Base-by-base conservation (phyloP, 805 yeast genomes). In the Saccharomyces eubayanus region DNA sequence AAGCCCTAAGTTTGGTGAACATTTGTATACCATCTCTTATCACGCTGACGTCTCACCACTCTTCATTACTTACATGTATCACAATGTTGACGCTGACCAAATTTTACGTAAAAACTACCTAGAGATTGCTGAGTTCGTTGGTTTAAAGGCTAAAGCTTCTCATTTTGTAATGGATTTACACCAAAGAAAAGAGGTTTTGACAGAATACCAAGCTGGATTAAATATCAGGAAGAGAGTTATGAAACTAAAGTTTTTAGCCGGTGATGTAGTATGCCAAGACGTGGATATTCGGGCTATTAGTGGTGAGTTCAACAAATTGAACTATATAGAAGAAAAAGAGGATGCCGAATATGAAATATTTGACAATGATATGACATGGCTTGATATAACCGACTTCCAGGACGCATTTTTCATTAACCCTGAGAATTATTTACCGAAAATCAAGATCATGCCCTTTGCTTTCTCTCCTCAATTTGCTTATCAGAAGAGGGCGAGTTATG, bases 11-110 rank as follows among this genome's bases (percentile, higher is more conserved):
- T 86, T 91, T 62, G 87, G 95, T 0, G 78, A 80, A 50, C 87
- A 85, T 66, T 72, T 91, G 45, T 81, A 75, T 59, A 84, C 96
- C 1, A 85, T 89, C 56, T 88, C 91, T 63, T 92, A 89, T 65
- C 83, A 80, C 57, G 83, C 96, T 45, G 78, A 79, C 52, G 71
- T 92, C 48, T 76, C 81, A 28, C 91, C 96, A 1, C 72, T 94
- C 16, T 88, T 81, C 59, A 72, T 92, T 11, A 76, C 92, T 0
- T 96, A 91, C 67, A 75, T 83, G 24, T 85, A 86, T 62, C 75
- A 83, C 30, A 73, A 72, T 41, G 54, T 70, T 51, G 76, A 74
- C 43, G 68, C 77, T 3, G 55, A 57, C 14, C 58, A 58, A 29
- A 47, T 52, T 12, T 24, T 53, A n/a, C 58, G 54, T 40, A 58